phyloP scores from a whole-genome alignment of 176 grass and related monocot genomes.

The Tillandsia leiboldiana region DNA sequence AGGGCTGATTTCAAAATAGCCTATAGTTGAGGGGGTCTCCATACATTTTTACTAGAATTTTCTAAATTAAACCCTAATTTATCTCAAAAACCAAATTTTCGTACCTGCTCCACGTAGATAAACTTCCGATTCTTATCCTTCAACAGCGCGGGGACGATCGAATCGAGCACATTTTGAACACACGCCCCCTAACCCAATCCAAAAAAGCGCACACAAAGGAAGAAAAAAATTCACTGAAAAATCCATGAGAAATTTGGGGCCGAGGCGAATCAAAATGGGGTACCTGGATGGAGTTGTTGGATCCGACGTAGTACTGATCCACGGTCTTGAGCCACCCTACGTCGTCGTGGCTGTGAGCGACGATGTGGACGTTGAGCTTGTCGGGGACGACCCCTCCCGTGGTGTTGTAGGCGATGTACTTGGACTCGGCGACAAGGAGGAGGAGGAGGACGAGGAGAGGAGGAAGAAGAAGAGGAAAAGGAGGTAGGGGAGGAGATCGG shows the following conservation, averaged over 20 bases:
- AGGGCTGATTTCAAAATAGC: too few relatives aligned
- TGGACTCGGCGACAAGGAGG: constrained; percentile 10
- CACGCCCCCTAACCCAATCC: constrained; percentile 43
- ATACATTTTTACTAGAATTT: too few relatives aligned
- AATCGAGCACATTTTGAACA: constrained; percentile 87
- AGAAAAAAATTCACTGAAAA: constrained; percentile 3
- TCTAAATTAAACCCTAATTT: neutral
- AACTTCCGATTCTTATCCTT: constrained; percentile 87
- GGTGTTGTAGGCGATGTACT: constrained; percentile 90
- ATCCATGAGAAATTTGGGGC: neutral
- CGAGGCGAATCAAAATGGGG: neutral
- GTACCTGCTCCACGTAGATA: constrained; percentile 83
- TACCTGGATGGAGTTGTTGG: constrained; percentile 82
- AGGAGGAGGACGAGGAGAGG: constrained; percentile 6
- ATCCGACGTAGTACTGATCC: constrained; percentile 79
- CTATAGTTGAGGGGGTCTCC: too few relatives aligned
- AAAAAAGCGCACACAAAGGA: neutral
- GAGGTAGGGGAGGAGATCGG: neutral
- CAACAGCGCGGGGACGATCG: constrained; percentile 57
- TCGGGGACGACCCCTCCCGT: constrained; percentile 42
- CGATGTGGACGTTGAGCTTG: constrained; percentile 74
- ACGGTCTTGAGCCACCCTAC: constrained; percentile 81
- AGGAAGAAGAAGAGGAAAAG: neutral
- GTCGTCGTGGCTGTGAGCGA: constrained; percentile 72
- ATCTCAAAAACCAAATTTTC: neutral